Evolutionary conservation across 2,329 filamentous ascomycete species (phyloP), one percentile per base, ranked within the genome.

Genomic region (Pseudopyrenochaeta lycopersici): DNA sequence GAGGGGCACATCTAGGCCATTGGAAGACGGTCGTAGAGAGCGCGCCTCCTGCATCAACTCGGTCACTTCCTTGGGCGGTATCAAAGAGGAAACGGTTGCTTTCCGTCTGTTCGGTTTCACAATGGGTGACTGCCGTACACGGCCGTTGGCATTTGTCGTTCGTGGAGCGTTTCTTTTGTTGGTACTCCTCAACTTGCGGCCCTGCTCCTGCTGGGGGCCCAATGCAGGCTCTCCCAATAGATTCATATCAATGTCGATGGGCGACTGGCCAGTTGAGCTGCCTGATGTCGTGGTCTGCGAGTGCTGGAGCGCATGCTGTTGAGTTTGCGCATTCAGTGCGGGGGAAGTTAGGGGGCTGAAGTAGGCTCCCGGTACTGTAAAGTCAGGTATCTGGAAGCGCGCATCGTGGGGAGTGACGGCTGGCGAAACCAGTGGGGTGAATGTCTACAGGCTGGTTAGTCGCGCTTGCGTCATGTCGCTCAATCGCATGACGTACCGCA

Each of bases 311-410:
- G 58, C 62, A 55, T 72, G 60, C 58, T 73, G 66, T 40, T 70
- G 78, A 30, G 76, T 85, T 71, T 92, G 89, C 1, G 90, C 89
- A 72, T 90, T 88, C 15, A 95, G 80, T 3, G 90, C 90, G 1
- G 91, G 91, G 14, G 91, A 95, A 4, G 90, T 92, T 43, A 95
- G 81, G 9, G 91, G 91, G 69, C 90, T 95, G 72, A 95, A 93
- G 76, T 92, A 94, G 30, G 89, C 85, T 31, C 85, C 85, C 0
- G 89, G 87, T 3, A 90, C 82, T 5, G 84, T 83, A 56, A 75
- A 91, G 49, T 85, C 82, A 11, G 81, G 79, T 32, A 80, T 66
- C 47, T 75, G 63, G 71, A 91, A 92, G 60, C 88, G 86, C 36
- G 85, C 81, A 67, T 93, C 91, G 45, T 92, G 81, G 18, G 91